These are phyloP conservation scores for Boletus reticulatus DNA, from an alignment of 768 basidiomycete genomes.

Conservation along the genomic window DNA sequence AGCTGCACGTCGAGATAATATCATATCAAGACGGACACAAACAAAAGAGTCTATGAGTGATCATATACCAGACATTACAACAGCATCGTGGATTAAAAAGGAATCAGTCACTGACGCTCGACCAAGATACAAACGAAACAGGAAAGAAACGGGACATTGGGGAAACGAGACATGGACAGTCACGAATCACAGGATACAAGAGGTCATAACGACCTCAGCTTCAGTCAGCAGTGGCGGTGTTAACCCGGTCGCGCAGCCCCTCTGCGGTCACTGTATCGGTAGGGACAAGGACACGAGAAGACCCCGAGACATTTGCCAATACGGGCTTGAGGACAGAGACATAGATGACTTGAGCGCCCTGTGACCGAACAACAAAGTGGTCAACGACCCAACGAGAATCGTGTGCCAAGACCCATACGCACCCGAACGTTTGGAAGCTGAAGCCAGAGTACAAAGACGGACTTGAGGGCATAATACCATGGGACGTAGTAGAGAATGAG, in stretches of 20 bases:
- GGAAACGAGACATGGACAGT: neutral
- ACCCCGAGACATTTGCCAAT: conserved; percentile 58
- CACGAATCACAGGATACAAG: too few species aligned
- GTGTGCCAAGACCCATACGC: conserved; percentile 33
- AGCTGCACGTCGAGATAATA: neutral
- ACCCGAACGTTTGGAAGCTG: conserved; percentile 84
- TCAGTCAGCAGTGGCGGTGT: conserved; percentile 38
- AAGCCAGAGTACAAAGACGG: conserved; percentile 86
- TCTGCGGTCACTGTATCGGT: conserved; percentile 53
- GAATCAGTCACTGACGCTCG: conserved; percentile 13
- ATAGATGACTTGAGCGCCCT: conserved; percentile 90
- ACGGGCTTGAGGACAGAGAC: conserved; percentile 74
- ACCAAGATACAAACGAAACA: neutral
- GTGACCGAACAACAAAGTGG: conserved; percentile 3
- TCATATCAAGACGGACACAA: neutral
- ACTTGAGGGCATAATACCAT: conserved; percentile 95
- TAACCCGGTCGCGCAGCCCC: conserved; percentile 44
- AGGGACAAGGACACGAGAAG: conserved; percentile 41
- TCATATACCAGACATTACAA: conserved; percentile 25
- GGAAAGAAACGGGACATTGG: neutral
- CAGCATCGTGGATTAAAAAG: conserved; percentile 8
- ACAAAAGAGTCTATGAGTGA: conserved; percentile 19
- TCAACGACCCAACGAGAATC: neutral
- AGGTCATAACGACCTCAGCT: neutral
- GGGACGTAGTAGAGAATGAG: conserved; percentile 89